These are phyloP conservation scores for Isabelozyma gotoi DNA, from an alignment of 805 yeast genomes.

Conservation along the genomic window DNA sequence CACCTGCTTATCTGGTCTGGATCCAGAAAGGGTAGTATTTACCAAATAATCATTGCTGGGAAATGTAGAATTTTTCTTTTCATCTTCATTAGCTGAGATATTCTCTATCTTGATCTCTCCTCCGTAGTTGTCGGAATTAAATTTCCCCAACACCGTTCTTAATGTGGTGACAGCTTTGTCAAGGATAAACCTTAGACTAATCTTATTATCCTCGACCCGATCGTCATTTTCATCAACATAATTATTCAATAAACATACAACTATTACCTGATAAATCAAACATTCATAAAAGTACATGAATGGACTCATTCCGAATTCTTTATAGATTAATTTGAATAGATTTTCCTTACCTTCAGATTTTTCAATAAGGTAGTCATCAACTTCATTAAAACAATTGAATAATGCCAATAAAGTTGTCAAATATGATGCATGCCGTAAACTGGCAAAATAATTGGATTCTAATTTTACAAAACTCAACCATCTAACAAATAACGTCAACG, in stretches of 20 bases:
- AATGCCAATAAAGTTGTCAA: conserved; percentile 21
- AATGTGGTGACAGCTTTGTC: conserved; percentile 11
- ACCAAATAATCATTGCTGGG: too few species aligned
- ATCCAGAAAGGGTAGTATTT: too few species aligned
- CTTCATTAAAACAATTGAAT: conserved; percentile 20
- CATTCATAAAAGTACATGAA: conserved; percentile 16
- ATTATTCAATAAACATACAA: conserved; percentile 15
- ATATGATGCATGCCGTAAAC: conserved; percentile 24
- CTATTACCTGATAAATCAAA: conserved; percentile 17
- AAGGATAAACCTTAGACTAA: conserved; percentile 12
- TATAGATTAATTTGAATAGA: conserved; percentile 9
- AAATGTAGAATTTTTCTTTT: too few species aligned
- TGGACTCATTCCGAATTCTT: conserved; percentile 9
- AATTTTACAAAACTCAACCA: conserved; percentile 27
- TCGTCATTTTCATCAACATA: conserved; percentile 5
- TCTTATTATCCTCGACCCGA: conserved; percentile 2
- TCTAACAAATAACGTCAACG: conserved; percentile 14
- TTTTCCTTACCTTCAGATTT: conserved; percentile 3
- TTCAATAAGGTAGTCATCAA: conserved; percentile 12
- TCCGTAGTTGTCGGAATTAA: conserved; percentile 3
- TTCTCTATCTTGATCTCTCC: not conserved
- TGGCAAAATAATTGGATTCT: conserved; percentile 27
- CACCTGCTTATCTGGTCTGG: too few species aligned
- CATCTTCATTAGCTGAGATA: too few species aligned
- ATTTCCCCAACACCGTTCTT: conserved; percentile 10